phyloP scores from a whole-genome alignment of 306 rosid species.

The Quillaja saponaria region DNA sequence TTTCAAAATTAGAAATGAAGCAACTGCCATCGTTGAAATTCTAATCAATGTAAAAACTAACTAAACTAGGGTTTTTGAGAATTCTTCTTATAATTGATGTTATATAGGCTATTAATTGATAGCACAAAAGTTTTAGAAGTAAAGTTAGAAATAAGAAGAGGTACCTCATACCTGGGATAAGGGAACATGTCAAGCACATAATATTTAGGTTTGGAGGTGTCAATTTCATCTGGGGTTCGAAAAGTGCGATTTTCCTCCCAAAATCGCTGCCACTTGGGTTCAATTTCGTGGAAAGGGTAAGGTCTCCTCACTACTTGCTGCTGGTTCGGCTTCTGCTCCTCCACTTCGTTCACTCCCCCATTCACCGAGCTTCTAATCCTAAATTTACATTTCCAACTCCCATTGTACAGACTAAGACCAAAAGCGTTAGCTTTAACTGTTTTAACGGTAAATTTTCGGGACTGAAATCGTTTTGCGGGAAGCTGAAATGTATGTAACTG shows the following conservation, averaged over 20 bases:
- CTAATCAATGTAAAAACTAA: no score
- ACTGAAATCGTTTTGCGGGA: slow-evolving; percentile 26
- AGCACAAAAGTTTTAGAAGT: no score
- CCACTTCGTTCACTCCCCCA: slow-evolving; percentile 29
- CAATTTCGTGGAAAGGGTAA: slow-evolving; percentile 75
- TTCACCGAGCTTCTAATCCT: slow-evolving; percentile 37
- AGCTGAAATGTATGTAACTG: slow-evolving; percentile 27
- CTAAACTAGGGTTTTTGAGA: no score
- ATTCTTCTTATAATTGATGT: no score
- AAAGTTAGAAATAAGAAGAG: no score
- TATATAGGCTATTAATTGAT: no score
- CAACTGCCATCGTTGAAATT: no score
- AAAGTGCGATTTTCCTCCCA: slow-evolving; percentile 81
- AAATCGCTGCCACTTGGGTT: slow-evolving; percentile 83
- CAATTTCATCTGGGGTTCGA: slow-evolving; percentile 80
- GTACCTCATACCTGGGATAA: slow-evolving; percentile 71
- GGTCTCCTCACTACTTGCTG: slow-evolving; percentile 43
- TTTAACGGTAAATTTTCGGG: slow-evolving; percentile 33
- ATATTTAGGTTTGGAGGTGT: slow-evolving; percentile 79
- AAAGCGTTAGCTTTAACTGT: slow-evolving; percentile 19
- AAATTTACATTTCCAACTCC: slow-evolving; percentile 22
- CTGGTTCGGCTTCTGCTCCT: slow-evolving; percentile 39
- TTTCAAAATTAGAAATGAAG: no score
- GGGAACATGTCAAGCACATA: slow-evolving; percentile 98
- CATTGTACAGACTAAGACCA: slow-evolving; percentile 31